These are phyloP conservation scores for Pseudovirgaria hyperparasitica DNA, from an alignment of 2,329 filamentous ascomycete genomes.

Conservation along the genomic window DNA sequence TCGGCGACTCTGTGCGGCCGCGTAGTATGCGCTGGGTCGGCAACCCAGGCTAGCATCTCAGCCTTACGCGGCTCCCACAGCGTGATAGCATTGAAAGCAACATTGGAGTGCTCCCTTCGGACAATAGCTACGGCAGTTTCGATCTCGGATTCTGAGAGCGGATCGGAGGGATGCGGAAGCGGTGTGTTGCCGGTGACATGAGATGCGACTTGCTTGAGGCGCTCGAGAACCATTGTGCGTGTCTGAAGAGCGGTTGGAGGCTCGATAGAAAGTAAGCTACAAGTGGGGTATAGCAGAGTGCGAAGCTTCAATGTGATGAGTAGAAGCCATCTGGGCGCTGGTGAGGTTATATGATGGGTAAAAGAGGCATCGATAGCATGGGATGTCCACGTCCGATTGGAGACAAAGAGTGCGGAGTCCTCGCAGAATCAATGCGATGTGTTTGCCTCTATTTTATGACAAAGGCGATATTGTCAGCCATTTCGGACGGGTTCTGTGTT, in stretches of 20 bases:
- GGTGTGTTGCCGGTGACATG: constrained; percentile 44
- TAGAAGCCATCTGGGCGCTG: too few relatives aligned
- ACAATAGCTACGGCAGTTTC: constrained; percentile 56
- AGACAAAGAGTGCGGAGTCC: too few relatives aligned
- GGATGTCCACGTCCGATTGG: too few relatives aligned
- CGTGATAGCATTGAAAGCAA: constrained; percentile 79
- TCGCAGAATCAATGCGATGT: too few relatives aligned
- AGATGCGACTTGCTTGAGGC: constrained; percentile 49
- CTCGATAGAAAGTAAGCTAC: too few relatives aligned
- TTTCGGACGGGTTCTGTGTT: too few relatives aligned
- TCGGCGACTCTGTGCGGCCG: constrained; percentile 65
- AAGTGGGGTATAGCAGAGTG: too few relatives aligned
- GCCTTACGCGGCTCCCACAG: constrained; percentile 76
- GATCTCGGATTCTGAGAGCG: constrained; percentile 61
- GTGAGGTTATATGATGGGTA: too few relatives aligned
- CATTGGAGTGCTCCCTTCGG: constrained; percentile 53
- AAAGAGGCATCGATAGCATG: too few relatives aligned
- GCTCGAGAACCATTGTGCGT: constrained; percentile 45
- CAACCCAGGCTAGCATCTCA: constrained; percentile 71
- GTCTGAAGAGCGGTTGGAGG: constrained; percentile 1
- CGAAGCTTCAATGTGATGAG: too few relatives aligned
- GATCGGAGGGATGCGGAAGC: constrained; percentile 63
- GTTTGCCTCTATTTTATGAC: too few relatives aligned
- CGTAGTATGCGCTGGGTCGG: constrained; percentile 45
- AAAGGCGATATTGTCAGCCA: too few relatives aligned